Evolutionary conservation across 768 basidiomycete species (phyloP), one percentile per base, ranked within the genome.

Genomic region (Suillus plorans): DNA sequence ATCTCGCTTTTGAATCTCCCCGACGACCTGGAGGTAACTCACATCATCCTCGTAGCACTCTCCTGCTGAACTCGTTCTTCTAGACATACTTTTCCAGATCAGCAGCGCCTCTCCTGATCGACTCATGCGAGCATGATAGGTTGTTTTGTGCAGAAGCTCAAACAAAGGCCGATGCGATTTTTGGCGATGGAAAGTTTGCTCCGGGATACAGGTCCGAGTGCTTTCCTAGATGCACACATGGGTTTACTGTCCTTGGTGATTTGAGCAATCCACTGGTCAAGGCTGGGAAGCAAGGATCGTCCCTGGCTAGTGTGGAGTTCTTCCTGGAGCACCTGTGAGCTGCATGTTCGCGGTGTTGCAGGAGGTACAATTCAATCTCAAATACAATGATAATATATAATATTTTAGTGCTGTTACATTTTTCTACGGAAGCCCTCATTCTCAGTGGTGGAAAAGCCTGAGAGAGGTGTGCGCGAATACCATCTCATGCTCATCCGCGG

Each of bases 401-500:
- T 18, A 58, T 58, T 58, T 13, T 39, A 31, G 6, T 20, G 28
- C 28, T 59, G 58, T 42, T 59, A 59, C 20, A 18, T 39, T 58
- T 39, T 58, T 16, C 10, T 41, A 28, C 25, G 39, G 39, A 39
- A 59, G 12, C n/a, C 9, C 14, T 37, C 10, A 61, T 42, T 37
- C 56, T 81, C 72, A 95, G 74, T 94, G 94, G 71, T 97, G 94
- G 89, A 98, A 97, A 68, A 98, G 80, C 69, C 96, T 83, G 71
- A 97, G 74, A 55, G 86, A 83, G 5, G 95, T 97, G 75, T 97
- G 95, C 56, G 89, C 89, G 78, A 97, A 99, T 65, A 96, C 91
- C 52, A 98, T 92, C 45, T 80, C 85, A 70, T 92, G 89, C 79
- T 99, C 97, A 77, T 99, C 90, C 13, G 97, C 97, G 3, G 95